Evolutionary conservation across 371 early-diverging fungal genomes (phyloP).

Genomic region (Mortierella sp.): DNA sequence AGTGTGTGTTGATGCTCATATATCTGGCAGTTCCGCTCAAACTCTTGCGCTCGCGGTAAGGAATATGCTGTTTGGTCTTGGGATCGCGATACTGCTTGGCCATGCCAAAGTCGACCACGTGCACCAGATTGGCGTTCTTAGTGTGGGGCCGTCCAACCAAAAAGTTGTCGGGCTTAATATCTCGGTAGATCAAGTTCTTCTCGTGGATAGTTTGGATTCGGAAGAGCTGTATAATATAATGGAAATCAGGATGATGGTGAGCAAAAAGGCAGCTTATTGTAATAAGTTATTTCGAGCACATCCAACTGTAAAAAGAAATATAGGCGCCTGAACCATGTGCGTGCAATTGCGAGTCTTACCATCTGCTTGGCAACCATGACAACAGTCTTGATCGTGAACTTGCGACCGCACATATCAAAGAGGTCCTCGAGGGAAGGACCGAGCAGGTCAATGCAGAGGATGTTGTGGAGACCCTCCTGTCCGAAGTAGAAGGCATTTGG

Average conservation of each 20-base stretch:
- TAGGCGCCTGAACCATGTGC: neutral
- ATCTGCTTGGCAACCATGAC: slow-evolving; percentile 98
- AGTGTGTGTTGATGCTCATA: slow-evolving; percentile 97
- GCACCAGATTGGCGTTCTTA: slow-evolving; percentile 73
- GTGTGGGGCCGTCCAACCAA: slow-evolving; percentile 87
- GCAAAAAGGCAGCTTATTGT: neutral
- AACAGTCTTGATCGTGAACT: slow-evolving; percentile 94
- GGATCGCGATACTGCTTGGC: slow-evolving; percentile 97
- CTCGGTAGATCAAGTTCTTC: slow-evolving; percentile 97
- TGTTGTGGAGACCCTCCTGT: slow-evolving; percentile 95
- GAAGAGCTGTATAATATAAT: slow-evolving; percentile 69
- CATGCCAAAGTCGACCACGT: slow-evolving; percentile 98
- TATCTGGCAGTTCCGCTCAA: slow-evolving; percentile 98
- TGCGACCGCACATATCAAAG: slow-evolving; percentile 95
- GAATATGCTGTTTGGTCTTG: slow-evolving; percentile 94
- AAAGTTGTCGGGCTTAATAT: slow-evolving; percentile 99
- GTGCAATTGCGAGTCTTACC: slow-evolving; percentile 62
- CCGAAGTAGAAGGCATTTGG: slow-evolving; percentile 96
- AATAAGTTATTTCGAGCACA: neutral
- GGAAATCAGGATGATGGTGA: slow-evolving; percentile 4
- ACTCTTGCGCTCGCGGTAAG: slow-evolving; percentile 92
- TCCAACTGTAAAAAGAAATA: neutral
- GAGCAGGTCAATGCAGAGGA: slow-evolving; percentile 98
- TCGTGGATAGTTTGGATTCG: slow-evolving; percentile 97
- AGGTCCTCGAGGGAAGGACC: slow-evolving; percentile 98